These are phyloP conservation scores for Suillus variegatus DNA, from an alignment of 768 basidiomycete genomes.

Conservation along the genomic window DNA sequence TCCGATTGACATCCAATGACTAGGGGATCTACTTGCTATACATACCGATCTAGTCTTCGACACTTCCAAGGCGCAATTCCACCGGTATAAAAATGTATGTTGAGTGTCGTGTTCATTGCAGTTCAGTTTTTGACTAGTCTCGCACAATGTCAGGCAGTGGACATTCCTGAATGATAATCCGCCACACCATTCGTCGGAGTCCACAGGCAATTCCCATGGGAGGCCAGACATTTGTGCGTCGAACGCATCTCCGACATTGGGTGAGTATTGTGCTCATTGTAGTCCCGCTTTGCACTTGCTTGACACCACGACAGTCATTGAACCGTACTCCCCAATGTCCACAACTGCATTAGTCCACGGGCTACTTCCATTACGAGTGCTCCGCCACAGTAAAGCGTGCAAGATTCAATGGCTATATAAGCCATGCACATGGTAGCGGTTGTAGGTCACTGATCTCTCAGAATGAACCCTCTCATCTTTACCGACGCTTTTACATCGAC, in stretches of 20 bases:
- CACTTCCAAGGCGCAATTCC: background rate
- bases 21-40: background rate
- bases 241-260: background rate
- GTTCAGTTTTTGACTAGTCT: background rate
- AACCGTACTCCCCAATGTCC: background rate
- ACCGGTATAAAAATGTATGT: background rate
- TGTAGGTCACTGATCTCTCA: background rate
- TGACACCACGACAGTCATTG: background rate
- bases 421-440: background rate
- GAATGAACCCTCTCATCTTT: background rate
- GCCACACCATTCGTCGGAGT: background rate
- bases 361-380: background rate
- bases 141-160: background rate
- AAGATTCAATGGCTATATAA: background rate
- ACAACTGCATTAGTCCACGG: background rate
- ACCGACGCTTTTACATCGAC: slow-evolving; percentile 13
- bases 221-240: background rate
- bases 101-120: background rate
- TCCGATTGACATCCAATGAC: background rate
- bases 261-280: background rate
- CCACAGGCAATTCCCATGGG: background rate
- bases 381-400: background rate
- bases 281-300: background rate
- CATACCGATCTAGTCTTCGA: background rate
- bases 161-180: background rate